Evolutionary conservation across 805 yeast species (phyloP), one percentile per base, ranked within the genome.

Genomic region (Zygoascus biomembranicola): DNA sequence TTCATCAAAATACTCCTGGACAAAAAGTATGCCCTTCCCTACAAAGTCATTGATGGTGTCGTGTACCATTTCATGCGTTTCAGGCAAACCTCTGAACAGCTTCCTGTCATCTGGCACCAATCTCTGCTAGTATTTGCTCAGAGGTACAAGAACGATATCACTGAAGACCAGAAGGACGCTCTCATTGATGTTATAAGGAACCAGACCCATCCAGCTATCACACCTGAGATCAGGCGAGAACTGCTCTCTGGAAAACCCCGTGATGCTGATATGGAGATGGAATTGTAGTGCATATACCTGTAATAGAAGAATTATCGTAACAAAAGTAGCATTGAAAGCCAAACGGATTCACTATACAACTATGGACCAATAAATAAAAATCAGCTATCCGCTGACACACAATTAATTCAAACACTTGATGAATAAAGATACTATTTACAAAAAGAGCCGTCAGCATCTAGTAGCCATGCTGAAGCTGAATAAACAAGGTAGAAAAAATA

Each of bases 21-120:
- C 68, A 94, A 94, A 74, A 90, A 88, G 69, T 94, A 94, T 65
- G 98, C 99, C 1, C 75, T 94, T 55, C 99, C 99, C 35, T 92
- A 90, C 69, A 97, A 92, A 73, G 94, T 96, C 0, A 80, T 94
- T 57, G 99, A 94, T 67, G 95, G 90, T 59, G 77, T 89, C 58
- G 99, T 94, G 16, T 90, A 87, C 67, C 95, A 90, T 66, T 94
- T 94, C 70, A 85, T 92, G 86, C 79, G 89, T 62, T 94, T 94
- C 71, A 80, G 97, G 73, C 56, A 61, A 45, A 53, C 54, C 39
- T 44, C 50, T 13, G 61, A 63, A 49, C 79, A 78, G 49, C 76
- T 94, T 66, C 98, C 99, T 8, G 87, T 94, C 16, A 92, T 92
- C 39, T 94, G 99, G 98, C 98, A 95, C 69, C 95, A 92, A 69